These are phyloP conservation scores for Chaetomium tenue DNA, from an alignment of 495 filamentous ascomycete genomes.

Conservation along the genomic window DNA sequence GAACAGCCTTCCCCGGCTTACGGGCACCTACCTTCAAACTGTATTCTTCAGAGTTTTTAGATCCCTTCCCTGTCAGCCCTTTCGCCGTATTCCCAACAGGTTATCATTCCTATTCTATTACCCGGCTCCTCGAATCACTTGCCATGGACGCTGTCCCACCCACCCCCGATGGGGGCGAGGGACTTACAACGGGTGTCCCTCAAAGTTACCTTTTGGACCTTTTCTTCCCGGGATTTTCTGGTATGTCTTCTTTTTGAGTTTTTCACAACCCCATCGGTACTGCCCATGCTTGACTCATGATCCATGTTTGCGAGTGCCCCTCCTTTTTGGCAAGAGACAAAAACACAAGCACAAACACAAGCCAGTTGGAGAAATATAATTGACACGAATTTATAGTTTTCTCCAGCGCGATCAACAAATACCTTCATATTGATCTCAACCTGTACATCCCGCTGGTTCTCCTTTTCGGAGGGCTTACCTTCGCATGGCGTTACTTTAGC, in stretches of 20 bases:
- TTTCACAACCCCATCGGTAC: too few relatives aligned
- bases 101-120: background rate
- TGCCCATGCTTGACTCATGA: too few relatives aligned
- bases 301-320: too few relatives aligned
- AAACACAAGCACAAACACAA: too few relatives aligned
- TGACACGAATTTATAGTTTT: slow-evolving; percentile 39
- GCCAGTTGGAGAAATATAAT: background rate
- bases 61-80: background rate
- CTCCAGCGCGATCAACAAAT: slow-evolving; percentile 56
- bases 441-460: slow-evolving; percentile 65
- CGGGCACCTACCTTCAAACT: background rate
- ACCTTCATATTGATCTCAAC: slow-evolving; percentile 67
- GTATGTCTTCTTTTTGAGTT: background rate
- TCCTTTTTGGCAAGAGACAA: too few relatives aligned
- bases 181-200: slow-evolving; percentile 9
- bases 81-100: background rate
- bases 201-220: slow-evolving; percentile 60
- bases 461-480: slow-evolving; percentile 48
- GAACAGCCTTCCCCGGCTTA: background rate
- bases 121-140: slow-evolving; percentile 7
- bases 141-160: slow-evolving; percentile 9
- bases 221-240: slow-evolving; percentile 70
- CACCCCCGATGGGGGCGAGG: background rate
- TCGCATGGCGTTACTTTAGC: slow-evolving; percentile 52
- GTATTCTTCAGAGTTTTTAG: background rate